Evolutionary conservation across 768 basidiomycete species (phyloP).

Genomic region (Pilatotrama ljubarskyi): DNA sequence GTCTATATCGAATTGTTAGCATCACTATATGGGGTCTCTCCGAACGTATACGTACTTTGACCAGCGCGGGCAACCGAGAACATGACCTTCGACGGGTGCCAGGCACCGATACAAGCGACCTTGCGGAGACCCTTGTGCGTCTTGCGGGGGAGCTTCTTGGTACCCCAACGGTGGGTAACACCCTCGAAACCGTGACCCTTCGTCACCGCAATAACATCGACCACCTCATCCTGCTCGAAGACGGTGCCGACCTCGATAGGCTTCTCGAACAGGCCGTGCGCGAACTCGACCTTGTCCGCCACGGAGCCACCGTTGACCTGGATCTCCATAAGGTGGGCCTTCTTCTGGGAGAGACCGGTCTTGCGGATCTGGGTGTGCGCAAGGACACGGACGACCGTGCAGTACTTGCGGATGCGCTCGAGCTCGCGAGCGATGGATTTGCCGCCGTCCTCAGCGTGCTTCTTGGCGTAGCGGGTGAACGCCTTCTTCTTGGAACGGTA

Average conservation of each 20-base stretch:
- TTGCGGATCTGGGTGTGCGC: constrained; percentile 99
- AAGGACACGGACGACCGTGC: constrained; percentile 98
- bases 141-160: constrained; percentile 97
- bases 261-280: constrained; percentile 95
- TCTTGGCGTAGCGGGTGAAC: constrained; percentile 99
- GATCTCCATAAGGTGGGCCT: constrained; percentile 99
- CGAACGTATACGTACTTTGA: constrained; percentile 73
- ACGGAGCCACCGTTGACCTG: constrained; percentile 97
- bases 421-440: constrained; percentile 93
- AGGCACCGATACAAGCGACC: constrained; percentile 98
- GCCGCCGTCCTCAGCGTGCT: constrained; percentile 93
- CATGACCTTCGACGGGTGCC: constrained; percentile 99
- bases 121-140: constrained; percentile 99
- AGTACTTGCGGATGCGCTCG: constrained; percentile 99
- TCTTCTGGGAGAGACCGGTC: constrained; percentile 98
- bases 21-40: neutral
- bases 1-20: constrained; percentile 43
- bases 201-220: constrained; percentile 97
- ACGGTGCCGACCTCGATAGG: constrained; percentile 79
- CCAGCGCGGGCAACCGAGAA: constrained; percentile 99
- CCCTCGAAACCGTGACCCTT: constrained; percentile 99
- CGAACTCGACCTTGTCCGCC: constrained; percentile 97
- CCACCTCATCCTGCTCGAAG: constrained; percentile 96
- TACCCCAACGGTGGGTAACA: constrained; percentile 99
- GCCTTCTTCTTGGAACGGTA: constrained; percentile 99